These are phyloP conservation scores for Aspergillus mulundensis DNA, from an alignment of 495 filamentous ascomycete genomes.

Conservation along the genomic window DNA sequence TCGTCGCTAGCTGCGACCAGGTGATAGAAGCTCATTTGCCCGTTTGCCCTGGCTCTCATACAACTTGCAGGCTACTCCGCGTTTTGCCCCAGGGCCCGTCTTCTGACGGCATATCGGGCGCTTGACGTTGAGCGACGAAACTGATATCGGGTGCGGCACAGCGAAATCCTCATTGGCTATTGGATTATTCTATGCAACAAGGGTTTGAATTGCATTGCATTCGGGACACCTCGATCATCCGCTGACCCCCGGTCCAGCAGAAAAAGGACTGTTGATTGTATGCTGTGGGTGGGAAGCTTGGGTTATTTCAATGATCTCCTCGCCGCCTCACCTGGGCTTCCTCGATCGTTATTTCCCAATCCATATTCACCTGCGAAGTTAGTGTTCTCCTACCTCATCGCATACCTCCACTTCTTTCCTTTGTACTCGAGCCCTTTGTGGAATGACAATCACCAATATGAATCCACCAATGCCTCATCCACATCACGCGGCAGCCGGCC, in stretches of 20 bases:
- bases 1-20: neutral
- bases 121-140: neutral
- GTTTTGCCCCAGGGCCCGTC: slow-evolving; percentile 1
- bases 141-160: neutral
- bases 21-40: slow-evolving; percentile 3
- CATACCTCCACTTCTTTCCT: neutral
- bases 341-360: neutral
- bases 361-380: neutral
- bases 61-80: neutral
- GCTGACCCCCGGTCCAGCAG: slow-evolving; percentile 2
- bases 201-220: slow-evolving; percentile 6
- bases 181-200: neutral
- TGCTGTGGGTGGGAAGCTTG: neutral
- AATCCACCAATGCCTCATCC: slow-evolving; percentile 14
- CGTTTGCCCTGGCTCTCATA: slow-evolving; percentile 3
- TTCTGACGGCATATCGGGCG: slow-evolving; percentile 4
- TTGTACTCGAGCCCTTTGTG: neutral
- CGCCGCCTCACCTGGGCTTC: neutral
- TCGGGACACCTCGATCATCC: neutral
- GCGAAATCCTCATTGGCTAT: slow-evolving; percentile 8
- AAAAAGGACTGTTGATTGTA: neutral
- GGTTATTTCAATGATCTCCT: slow-evolving; percentile 6
- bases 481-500: slow-evolving; percentile 13
- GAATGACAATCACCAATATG: slow-evolving; percentile 16
- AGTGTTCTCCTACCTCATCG: neutral